A percentile compares a stretch with the other conserved stretches of the same genome.
These are phyloP conservation scores for Conticribra weissflogii DNA, from an alignment of 108 stramenopile genomes.

Conservation along the genomic window DNA sequence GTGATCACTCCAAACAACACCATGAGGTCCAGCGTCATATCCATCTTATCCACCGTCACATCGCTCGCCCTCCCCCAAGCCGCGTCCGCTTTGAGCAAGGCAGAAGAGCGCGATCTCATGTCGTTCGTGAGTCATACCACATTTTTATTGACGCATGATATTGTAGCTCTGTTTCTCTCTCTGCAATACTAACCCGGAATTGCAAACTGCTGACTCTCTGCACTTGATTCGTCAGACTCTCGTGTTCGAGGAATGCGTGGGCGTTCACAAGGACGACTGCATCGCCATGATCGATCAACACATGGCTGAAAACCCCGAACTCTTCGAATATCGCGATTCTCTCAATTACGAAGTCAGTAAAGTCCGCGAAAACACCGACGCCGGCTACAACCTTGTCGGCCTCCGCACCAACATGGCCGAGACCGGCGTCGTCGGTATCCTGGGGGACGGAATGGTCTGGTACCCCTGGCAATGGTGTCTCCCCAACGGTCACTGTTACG, in stretches of 20 bases:
- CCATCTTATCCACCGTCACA: not conserved
- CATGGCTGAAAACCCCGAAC: slow-evolving; percentile 10
- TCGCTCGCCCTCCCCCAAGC: not conserved
- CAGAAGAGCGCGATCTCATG: slow-evolving; percentile 7
- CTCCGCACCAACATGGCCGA: slow-evolving; percentile 13
- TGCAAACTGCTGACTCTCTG: not conserved
- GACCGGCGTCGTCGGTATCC: slow-evolving; percentile 8
- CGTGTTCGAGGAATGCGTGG: slow-evolving; percentile 23
- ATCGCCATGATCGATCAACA: not conserved
- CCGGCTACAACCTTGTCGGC: slow-evolving; percentile 13
- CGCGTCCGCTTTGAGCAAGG: not conserved
- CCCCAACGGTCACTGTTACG: not conserved
- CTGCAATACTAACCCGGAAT: not conserved
- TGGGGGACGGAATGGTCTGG: slow-evolving; percentile 18
- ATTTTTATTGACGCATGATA: not conserved
- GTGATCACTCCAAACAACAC: too few relatives aligned
- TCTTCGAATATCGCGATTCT: slow-evolving; percentile 12
- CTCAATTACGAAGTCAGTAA: slow-evolving; percentile 1
- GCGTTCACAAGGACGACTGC: not conserved
- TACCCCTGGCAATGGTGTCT: slow-evolving; percentile 17
- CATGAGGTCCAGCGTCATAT: too few relatives aligned
- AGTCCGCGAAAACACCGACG: slow-evolving; percentile 7
- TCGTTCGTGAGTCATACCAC: slow-evolving; percentile 7
- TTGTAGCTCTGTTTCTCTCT: not conserved
- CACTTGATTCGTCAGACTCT: slow-evolving; percentile 3